These are phyloP conservation scores for Colletotrichum sp. DNA, from an alignment of 2,329 filamentous ascomycete species.

Conservation along the genomic window DNA sequence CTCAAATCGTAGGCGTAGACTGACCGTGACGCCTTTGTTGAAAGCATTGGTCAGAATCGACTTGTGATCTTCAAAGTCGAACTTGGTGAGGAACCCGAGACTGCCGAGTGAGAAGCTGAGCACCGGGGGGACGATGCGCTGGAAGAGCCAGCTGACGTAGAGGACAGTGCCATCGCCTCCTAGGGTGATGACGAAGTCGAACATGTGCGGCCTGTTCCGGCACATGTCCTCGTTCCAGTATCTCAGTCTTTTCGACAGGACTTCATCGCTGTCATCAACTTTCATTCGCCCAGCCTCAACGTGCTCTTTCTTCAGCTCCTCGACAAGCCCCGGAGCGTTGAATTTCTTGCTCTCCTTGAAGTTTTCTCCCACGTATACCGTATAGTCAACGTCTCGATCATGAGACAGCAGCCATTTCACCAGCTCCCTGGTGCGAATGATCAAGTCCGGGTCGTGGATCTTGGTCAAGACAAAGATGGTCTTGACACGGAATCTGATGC, in stretches of 20 bases:
- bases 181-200: slow-evolving; percentile 92
- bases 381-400: slow-evolving; percentile 71
- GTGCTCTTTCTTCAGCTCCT: slow-evolving; percentile 59
- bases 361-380: slow-evolving; percentile 82
- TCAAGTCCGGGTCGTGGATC: slow-evolving; percentile 82
- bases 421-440: slow-evolving; percentile 78
- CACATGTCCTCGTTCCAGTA: slow-evolving; percentile 89
- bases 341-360: slow-evolving; percentile 76
- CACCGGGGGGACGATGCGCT: slow-evolving; percentile 91
- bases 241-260: slow-evolving; percentile 62
- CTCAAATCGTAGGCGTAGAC: slow-evolving; percentile 87
- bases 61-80: slow-evolving; percentile 82
- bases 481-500: slow-evolving; percentile 80
- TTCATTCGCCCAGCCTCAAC: slow-evolving; percentile 37
- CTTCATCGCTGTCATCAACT: slow-evolving; percentile 35
- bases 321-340: slow-evolving; percentile 70
- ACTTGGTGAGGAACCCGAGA: slow-evolving; percentile 94
- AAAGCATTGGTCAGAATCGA: slow-evolving; percentile 75
- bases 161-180: slow-evolving; percentile 97
- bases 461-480: slow-evolving; percentile 91
- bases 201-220: slow-evolving; percentile 77
- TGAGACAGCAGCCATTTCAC: slow-evolving; percentile 80
- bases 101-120: slow-evolving; percentile 91
- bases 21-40: slow-evolving; percentile 84
- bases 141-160: slow-evolving; percentile 96